Evolutionary conservation across 192 early-diverging fungal species (phyloP), one percentile per base, ranked within the genome.

Genomic region (Backusella liffmaniae): DNA sequence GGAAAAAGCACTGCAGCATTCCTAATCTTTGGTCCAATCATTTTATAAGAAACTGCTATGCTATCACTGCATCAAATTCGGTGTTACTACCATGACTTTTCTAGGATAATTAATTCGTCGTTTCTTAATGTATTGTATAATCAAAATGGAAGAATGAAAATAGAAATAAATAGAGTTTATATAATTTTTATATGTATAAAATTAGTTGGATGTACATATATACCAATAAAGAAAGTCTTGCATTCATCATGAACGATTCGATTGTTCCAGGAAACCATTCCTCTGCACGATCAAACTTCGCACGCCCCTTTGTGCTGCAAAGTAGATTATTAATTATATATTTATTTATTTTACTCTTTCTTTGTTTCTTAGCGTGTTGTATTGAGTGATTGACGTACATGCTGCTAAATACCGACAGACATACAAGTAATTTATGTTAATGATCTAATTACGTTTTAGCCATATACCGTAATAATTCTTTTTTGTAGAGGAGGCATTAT

Each of bases 1-100:
- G 56, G 56, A n/a, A 62, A 56, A 62, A 62, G 56, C 56, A 29
- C 53, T 59, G 53, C 23, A 59, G 23, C 53, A 59, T 59, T 59
- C 53, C 53, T 59, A 59, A 10, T 26, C 0, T 59, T 59, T 59
- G 10, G 10, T 59, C 53, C 53, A 59, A 59, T 59, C 53, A 59
- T 26, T 59, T 59, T 1, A 59, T 59, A 59, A 21, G n/a, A 23
- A 29, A 21, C 8, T 29, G 18, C 26, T 62, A 29, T 62, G 21
- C 4, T 62, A 29, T 26, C 26, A 29, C 23, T 62, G 3, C 56
- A 62, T 29, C 51, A 53, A 53, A 53, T 53, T 53, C 10, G 23
- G 56, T 29, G 23, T 29, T 29, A 62, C 56, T 62, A 4, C 26
- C 23, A 62, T 29, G 13, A 23, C 21, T 32, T 32, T 32, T 56